Evolutionary conservation across 2,329 filamentous ascomycete species (phyloP).

Genomic region (Daldinia sp.): DNA sequence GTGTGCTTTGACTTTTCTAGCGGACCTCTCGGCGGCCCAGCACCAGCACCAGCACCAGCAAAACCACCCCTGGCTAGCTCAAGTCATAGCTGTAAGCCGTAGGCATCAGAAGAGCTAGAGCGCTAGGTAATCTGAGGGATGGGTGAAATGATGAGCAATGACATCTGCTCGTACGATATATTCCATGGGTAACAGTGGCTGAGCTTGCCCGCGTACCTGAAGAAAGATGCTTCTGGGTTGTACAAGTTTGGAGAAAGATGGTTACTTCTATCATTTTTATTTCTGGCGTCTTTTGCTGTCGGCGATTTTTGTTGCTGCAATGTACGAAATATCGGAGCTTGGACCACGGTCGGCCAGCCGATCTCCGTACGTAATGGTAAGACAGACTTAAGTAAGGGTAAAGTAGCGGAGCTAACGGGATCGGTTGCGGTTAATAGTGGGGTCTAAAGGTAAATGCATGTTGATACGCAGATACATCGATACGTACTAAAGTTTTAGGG

Average conservation of each 20-base stretch:
- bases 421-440: constrained; percentile 43
- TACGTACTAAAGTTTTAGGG: too few relatives aligned
- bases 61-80: constrained; percentile 13
- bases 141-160: background rate
- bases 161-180: constrained; percentile 18
- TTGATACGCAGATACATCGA: background rate
- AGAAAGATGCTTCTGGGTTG: constrained; percentile 12
- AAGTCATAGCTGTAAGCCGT: constrained; percentile 13
- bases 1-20: constrained; percentile 26
- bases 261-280: background rate
- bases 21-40: constrained; percentile 3
- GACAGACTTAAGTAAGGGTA: constrained; percentile 4
- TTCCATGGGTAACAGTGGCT: constrained; percentile 20
- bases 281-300: background rate
- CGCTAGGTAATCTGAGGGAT: constrained; percentile 13
- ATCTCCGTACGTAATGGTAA: background rate
- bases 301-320: background rate
- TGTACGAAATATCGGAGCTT: constrained; percentile 4
- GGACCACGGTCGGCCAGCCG: background rate
- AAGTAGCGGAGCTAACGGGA: constrained; percentile 31
- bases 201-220: constrained; percentile 19
- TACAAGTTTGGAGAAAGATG: constrained; percentile 8
- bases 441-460: background rate
- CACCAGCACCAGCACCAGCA: background rate
- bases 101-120: constrained; percentile 15